Conservation (phyloP, 352 stramenopile species). For the Phytophthora melonis region DNA sequence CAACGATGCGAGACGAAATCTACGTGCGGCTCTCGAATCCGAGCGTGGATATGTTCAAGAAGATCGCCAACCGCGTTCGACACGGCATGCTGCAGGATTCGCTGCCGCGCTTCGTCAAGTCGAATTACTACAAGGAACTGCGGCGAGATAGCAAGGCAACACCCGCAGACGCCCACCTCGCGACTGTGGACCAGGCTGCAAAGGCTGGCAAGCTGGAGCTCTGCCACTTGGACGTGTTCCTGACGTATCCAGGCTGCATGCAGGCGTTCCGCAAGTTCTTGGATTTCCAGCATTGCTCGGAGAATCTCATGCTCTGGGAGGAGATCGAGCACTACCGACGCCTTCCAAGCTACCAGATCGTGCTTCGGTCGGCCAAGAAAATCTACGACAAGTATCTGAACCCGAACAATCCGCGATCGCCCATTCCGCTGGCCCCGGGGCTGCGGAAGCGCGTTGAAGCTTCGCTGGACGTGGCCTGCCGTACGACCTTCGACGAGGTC, state of each 20-base stretch:
- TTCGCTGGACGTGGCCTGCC: conserved; percentile 70
- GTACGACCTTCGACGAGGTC: conserved; percentile 80
- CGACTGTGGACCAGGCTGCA: conserved; percentile 64
- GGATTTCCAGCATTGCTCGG: conserved; percentile 79
- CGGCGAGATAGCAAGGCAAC: conserved; percentile 61
- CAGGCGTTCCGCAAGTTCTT: conserved; percentile 77
- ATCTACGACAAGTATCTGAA: conserved; percentile 91
- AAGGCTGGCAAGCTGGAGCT: conserved; percentile 83
- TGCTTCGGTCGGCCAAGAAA: conserved; percentile 82
- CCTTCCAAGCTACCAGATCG: conserved; percentile 86
- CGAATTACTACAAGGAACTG: conserved; percentile 68
- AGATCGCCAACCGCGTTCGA: conserved; percentile 67
- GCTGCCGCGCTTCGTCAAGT: conserved; percentile 82
- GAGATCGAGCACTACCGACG: conserved; percentile 86
- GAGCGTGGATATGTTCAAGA: conserved; percentile 89
- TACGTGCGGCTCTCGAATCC: conserved; percentile 66
- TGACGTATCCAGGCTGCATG: conserved; percentile 73
- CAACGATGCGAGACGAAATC: conserved; percentile 83
- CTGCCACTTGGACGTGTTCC: conserved; percentile 74
- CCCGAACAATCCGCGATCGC: conserved; percentile 56
- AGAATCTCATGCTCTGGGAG: conserved; percentile 89
- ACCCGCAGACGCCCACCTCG: conserved; percentile 55
- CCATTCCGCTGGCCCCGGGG: conserved; percentile 62
- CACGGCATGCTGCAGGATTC: conserved; percentile 85
- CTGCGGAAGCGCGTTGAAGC: conserved; percentile 56